Conservation (phyloP, 1,284 basidiomycete genomes). For the Fistulina hepatica region DNA sequence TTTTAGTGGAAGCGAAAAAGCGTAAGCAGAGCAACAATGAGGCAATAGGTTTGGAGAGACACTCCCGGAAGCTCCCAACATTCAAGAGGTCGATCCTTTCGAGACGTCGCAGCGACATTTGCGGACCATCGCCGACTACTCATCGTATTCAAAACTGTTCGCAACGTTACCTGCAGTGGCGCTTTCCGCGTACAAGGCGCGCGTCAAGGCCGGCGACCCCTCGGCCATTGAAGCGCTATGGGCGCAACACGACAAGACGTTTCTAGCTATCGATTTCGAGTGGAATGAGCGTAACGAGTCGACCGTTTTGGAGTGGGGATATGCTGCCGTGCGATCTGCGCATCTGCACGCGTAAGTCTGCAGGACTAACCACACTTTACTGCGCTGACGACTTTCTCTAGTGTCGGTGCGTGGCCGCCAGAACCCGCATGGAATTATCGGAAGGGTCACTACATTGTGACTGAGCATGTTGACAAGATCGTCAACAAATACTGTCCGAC, state of each 20-base stretch:
- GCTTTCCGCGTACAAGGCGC: constrained; percentile 55
- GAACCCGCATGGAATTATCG: constrained; percentile 70
- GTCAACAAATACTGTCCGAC: constrained; percentile 50
- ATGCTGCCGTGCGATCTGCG: constrained; percentile 66
- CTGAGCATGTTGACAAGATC: constrained; percentile 66
- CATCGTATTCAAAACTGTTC: constrained; percentile 63
- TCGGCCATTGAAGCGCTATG: constrained; percentile 60
- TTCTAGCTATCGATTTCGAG: constrained; percentile 66
- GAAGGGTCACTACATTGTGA: constrained; percentile 71
- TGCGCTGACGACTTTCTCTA: constrained; percentile 22
- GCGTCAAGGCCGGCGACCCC: constrained; percentile 60
- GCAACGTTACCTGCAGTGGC: constrained; percentile 63
- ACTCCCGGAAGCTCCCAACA: constrained; percentile 57
- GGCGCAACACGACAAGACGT: constrained; percentile 59
- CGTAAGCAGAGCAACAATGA: neutral
- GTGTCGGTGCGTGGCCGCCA: constrained; percentile 71
- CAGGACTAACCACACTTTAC: constrained; percentile 4
- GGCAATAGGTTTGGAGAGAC: constrained; percentile 63
- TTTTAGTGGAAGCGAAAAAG: constrained; percentile 2
- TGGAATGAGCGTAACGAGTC: constrained; percentile 69
- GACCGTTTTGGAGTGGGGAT: constrained; percentile 67
- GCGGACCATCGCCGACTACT: constrained; percentile 58
- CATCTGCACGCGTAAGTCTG: constrained; percentile 59
- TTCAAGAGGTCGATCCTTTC: constrained; percentile 52
- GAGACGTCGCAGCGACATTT: constrained; percentile 60